Conservation (phyloP, 2,329 filamentous ascomycete genomes). For the Hypoxylon sp. region DNA sequence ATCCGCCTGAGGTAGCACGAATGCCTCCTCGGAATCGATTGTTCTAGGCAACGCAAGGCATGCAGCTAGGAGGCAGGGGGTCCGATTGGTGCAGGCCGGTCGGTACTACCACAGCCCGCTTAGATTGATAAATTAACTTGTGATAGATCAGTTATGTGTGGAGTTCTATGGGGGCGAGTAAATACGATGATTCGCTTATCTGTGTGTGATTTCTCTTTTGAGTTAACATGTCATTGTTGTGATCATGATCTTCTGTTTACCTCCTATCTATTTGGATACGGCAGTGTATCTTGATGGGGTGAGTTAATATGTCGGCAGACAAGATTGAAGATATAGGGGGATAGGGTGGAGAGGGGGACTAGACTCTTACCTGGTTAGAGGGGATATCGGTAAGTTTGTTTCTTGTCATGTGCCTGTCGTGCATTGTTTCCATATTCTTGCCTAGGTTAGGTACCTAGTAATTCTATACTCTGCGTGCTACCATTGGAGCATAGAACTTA, state of each 20-base stretch:
- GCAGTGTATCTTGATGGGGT: neutral
- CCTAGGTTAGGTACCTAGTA: neutral
- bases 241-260: neutral
- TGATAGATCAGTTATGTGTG: constrained; percentile 10
- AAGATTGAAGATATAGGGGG: neutral
- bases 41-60: constrained; percentile 22
- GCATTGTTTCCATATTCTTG: neutral
- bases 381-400: neutral
- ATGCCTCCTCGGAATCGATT: constrained; percentile 4
- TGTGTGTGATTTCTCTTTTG: neutral
- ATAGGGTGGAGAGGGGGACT: neutral
- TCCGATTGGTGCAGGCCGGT: constrained; percentile 22
- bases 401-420: neutral
- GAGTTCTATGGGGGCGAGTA: neutral
- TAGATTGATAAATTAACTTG: constrained; percentile 7
- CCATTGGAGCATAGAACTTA: neutral
- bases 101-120: too few relatives aligned
- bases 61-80: constrained; percentile 5
- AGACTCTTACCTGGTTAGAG: neutral
- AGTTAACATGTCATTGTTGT: constrained; percentile 2
- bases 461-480: neutral
- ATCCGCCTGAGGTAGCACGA: constrained; percentile 4
- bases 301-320: neutral
- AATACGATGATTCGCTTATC: constrained; percentile 1
- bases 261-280: neutral